Evolutionary conservation across 768 basidiomycete genomes (phyloP).

Genomic region (Leccinum barrowsii): DNA sequence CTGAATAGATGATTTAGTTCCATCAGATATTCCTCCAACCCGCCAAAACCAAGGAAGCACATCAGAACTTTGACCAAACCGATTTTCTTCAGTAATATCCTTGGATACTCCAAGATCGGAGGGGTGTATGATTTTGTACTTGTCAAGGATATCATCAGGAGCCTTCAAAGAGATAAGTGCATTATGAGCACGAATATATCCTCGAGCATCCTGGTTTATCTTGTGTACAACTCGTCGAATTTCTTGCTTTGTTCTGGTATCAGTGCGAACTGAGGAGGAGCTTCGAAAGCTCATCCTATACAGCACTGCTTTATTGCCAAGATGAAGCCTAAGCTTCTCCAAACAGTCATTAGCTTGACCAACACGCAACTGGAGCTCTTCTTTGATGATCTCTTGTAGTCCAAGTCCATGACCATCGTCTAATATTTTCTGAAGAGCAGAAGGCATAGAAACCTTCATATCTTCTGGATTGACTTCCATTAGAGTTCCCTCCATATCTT

Average conservation of each 20-base stretch:
- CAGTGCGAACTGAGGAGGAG: background rate
- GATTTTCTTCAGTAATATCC: background rate
- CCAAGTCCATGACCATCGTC: too few species aligned
- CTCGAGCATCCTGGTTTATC: background rate
- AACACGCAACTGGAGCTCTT: background rate
- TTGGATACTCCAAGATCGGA: background rate
- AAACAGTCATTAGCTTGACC: background rate
- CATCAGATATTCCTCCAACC: background rate
- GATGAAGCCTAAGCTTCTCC: background rate
- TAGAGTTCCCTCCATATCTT: background rate
- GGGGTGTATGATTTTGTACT: background rate
- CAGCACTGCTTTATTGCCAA: background rate
- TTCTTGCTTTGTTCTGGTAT: background rate
- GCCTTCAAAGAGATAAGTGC: background rate
- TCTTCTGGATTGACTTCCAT: background rate
- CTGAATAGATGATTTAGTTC: background rate
- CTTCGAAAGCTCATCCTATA: background rate
- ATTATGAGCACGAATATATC: background rate
- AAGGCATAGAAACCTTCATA: background rate
- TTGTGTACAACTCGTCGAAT: background rate
- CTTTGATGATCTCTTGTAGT: background rate
- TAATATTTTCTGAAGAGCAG: background rate
- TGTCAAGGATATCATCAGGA: background rate
- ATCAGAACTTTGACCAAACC: background rate
- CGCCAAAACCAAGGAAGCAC: background rate